These are phyloP conservation scores for Blastobotrys parvus DNA, from an alignment of 805 yeast genomes.

Conservation along the genomic window DNA sequence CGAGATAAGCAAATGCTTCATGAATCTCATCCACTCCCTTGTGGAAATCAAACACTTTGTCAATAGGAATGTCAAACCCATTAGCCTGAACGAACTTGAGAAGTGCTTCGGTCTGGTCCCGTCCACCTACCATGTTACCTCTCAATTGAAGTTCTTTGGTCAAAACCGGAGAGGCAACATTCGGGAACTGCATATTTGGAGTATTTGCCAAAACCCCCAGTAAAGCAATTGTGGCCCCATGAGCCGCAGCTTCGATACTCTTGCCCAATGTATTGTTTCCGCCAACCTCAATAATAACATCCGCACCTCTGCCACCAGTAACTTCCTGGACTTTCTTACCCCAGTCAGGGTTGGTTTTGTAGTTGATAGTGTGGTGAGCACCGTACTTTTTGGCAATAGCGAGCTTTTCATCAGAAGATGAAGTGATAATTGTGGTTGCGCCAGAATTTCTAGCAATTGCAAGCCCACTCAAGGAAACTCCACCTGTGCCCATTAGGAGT, in stretches of 20 bases:
- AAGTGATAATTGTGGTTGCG: constrained; percentile 8
- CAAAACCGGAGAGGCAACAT: constrained; percentile 1
- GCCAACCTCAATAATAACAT: constrained; percentile 9
- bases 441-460: constrained; percentile 11
- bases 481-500: constrained; percentile 10
- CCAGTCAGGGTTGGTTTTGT: constrained; percentile 8
- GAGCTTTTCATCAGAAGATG: constrained; percentile 11
- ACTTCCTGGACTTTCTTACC: constrained; percentile 5
- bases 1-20: constrained; percentile 8
- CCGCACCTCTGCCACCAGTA: constrained; percentile 6
- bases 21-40: constrained; percentile 1
- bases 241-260: constrained; percentile 4
- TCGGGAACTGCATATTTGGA: constrained; percentile 1
- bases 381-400: constrained; percentile 4
- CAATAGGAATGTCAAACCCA: constrained; percentile 4
- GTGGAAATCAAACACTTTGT: constrained; percentile 6
- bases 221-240: constrained; percentile 3
- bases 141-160: constrained; percentile 1
- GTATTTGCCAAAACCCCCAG: constrained; percentile 1
- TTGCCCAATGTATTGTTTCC: constrained; percentile 8
- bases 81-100: constrained; percentile 4
- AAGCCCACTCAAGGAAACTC: constrained; percentile 9
- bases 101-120: constrained; percentile 1
- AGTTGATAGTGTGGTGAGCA: constrained; percentile 6
- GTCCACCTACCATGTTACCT: constrained; percentile 8